These are phyloP conservation scores for Jacaranda copaia DNA, from an alignment of 257 asterid genomes.

Conservation along the genomic window DNA sequence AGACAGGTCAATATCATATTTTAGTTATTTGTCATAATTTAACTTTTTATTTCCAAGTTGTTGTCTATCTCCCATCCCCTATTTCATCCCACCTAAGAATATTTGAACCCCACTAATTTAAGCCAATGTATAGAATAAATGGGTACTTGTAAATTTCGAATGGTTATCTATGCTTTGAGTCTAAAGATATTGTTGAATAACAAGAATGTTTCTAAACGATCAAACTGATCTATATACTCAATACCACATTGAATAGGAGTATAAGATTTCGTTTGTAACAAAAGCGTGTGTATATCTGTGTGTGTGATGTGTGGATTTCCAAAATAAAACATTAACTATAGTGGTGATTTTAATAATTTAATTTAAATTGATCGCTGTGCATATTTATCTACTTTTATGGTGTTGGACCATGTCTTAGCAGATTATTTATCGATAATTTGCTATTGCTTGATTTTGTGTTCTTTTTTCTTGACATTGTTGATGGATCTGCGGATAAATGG, in stretches of 20 bases:
- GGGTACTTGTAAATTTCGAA: not conserved
- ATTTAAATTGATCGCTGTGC: no score
- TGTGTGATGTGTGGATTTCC: no score
- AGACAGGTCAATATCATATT: slow-evolving; percentile 9
- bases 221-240: not conserved
- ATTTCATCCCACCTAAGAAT: not conserved
- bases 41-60: not conserved
- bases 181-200: not conserved
- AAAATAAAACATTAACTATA: no score
- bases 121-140: not conserved
- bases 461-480: no score
- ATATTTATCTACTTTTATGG: no score
- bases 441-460: no score
- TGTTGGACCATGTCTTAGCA: no score
- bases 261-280: no score
- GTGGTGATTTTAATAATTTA: no score
- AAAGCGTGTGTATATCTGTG: not conserved
- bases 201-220: not conserved
- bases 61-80: not conserved
- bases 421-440: no score
- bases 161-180: not conserved
- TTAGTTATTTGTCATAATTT: slow-evolving; percentile 3
- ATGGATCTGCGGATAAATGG: no score
- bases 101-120: not conserved
- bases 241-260: not conserved